phyloP scores from a whole-genome alignment of 2,329 filamentous ascomycete genomes.

The Ascochyta rabiei region DNA sequence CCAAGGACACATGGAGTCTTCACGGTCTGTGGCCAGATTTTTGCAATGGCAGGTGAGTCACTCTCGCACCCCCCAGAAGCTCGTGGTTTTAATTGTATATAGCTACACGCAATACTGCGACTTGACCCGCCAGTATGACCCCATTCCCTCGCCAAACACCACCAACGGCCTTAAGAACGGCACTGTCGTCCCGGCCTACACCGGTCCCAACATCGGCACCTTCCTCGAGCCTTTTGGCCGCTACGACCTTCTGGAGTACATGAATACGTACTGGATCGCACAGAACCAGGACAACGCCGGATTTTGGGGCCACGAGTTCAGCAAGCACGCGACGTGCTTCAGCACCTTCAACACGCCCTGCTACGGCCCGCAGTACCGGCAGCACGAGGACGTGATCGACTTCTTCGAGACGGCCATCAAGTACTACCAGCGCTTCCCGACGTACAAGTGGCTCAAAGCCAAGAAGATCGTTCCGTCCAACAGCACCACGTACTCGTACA shows the following conservation, averaged over 20 bases:
- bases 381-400: constrained; percentile 66
- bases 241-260: constrained; percentile 66
- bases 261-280: constrained; percentile 70
- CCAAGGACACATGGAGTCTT: constrained; percentile 63
- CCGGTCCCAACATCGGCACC: constrained; percentile 61
- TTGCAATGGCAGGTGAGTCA: constrained; percentile 64
- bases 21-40: constrained; percentile 57
- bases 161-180: constrained; percentile 63
- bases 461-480: constrained; percentile 65
- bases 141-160: constrained; percentile 65
- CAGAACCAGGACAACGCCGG: constrained; percentile 61
- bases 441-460: constrained; percentile 64
- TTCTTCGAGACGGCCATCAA: constrained; percentile 66
- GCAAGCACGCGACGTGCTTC: constrained; percentile 72
- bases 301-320: constrained; percentile 72
- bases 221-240: constrained; percentile 65
- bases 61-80: not conserved
- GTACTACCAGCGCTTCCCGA: constrained; percentile 65
- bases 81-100: not conserved
- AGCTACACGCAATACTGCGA: constrained; percentile 71
- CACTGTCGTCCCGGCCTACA: constrained; percentile 62
- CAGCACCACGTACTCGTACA: constrained; percentile 61
- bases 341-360: constrained; percentile 69
- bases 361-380: constrained; percentile 64
- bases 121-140: constrained; percentile 68